Evolutionary conservation across 176 grass and related monocot species (phyloP).

Genomic region (Oryza glumipatula): DNA sequence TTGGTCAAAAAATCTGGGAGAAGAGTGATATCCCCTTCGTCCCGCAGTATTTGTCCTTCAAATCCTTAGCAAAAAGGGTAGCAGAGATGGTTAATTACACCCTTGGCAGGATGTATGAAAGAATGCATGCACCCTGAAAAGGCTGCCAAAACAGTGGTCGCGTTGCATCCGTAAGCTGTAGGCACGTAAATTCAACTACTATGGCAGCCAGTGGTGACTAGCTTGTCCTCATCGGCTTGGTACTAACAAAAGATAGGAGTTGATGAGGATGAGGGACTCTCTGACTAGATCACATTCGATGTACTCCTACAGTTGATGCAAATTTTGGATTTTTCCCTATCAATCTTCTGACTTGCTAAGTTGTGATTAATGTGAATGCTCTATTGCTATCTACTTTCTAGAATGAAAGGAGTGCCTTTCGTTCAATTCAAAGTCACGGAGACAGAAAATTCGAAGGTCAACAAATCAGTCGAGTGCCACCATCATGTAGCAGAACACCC

Average conservation of each 20-base stretch:
- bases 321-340: conserved; percentile 29
- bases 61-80: not conserved
- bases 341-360: conserved; percentile 15
- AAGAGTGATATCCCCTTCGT: not conserved
- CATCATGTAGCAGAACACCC: conserved; percentile 7
- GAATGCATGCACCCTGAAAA: conserved; percentile 16
- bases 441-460: conserved; percentile 32
- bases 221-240: conserved; percentile 43
- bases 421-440: not conserved
- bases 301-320: conserved; percentile 6
- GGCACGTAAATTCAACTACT: conserved; percentile 28
- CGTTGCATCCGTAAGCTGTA: conserved; percentile 40
- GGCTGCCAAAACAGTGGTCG: conserved; percentile 35
- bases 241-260: conserved; percentile 35
- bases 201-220: conserved; percentile 24
- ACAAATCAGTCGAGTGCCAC: not conserved
- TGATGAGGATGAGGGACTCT: conserved; percentile 23
- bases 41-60: not conserved
- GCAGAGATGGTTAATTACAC: not conserved
- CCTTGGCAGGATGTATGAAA: not conserved
- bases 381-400: not conserved
- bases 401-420: not conserved
- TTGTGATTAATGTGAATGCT: not conserved
- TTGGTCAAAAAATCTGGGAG: not conserved
- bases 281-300: conserved; percentile 1